A percentile compares a stretch with the other conserved stretches of the same genome.
These are phyloP conservation scores for Boletus eberwhitei DNA, from an alignment of 768 basidiomycete genomes.

Conservation along the genomic window DNA sequence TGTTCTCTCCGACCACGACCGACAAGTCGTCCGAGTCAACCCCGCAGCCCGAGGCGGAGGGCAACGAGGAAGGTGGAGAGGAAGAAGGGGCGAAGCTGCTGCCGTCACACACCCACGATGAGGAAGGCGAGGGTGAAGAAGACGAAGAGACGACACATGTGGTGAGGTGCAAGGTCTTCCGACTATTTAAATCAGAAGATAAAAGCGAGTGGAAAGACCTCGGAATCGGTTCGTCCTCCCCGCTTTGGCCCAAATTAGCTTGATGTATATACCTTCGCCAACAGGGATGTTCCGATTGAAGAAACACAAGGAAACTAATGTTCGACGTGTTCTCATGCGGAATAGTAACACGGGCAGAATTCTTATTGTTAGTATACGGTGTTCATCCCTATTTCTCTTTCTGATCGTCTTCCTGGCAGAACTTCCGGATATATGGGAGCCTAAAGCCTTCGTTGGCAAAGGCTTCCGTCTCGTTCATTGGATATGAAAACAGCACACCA, in stretches of 20 bases:
- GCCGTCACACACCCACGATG: conserved; percentile 46
- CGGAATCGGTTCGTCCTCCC: conserved; percentile 54
- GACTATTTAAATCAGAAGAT: conserved; percentile 50
- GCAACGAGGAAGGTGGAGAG: conserved; percentile 27
- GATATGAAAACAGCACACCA: conserved; percentile 56
- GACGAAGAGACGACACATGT: conserved; percentile 65
- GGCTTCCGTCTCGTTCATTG: conserved; percentile 61
- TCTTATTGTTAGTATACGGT: conserved; percentile 53
- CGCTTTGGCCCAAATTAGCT: background rate
- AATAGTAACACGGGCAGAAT: conserved; percentile 77
- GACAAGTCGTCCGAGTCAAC: conserved; percentile 32
- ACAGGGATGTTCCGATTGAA: conserved; percentile 70
- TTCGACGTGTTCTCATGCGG: conserved; percentile 62
- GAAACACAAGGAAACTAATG: conserved; percentile 60
- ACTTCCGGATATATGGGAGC: conserved; percentile 64
- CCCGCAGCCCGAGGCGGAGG: conserved; percentile 26
- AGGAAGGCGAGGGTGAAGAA: conserved; percentile 79
- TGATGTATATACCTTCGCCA: background rate
- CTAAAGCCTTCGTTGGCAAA: conserved; percentile 52
- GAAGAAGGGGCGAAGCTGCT: conserved; percentile 27
- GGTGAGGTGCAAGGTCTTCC: conserved; percentile 60
- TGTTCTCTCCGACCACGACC: conserved; percentile 27
- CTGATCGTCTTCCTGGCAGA: conserved; percentile 42
- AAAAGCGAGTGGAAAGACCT: conserved; percentile 57
- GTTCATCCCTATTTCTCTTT: background rate